Evolutionary conservation across 2,329 filamentous ascomycete genomes (phyloP).

Genomic region (Blastomyces parvus): DNA sequence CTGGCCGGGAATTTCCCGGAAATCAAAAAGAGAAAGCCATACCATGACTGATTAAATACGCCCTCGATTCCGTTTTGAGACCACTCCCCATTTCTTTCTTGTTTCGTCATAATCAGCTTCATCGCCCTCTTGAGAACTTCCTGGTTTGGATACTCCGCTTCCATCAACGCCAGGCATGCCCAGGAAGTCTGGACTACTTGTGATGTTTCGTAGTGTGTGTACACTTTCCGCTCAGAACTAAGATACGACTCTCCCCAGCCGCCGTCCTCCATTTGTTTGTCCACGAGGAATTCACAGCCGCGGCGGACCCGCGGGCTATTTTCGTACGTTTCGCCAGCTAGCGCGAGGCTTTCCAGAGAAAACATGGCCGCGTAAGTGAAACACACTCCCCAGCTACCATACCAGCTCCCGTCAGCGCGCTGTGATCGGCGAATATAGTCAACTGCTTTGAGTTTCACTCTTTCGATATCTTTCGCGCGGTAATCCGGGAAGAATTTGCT

Average conservation of each 20-base stretch:
- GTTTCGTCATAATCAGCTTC: slow-evolving; percentile 71
- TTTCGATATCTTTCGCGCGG: slow-evolving; percentile 61
- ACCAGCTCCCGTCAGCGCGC: slow-evolving; percentile 81
- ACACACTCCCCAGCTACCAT: slow-evolving; percentile 95
- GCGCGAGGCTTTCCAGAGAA: slow-evolving; percentile 74
- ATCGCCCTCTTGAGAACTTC: slow-evolving; percentile 65
- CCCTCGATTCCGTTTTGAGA: slow-evolving; percentile 91
- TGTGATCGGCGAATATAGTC: slow-evolving; percentile 75
- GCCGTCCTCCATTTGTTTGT: slow-evolving; percentile 76
- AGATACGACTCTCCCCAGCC: slow-evolving; percentile 95
- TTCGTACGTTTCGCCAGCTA: slow-evolving; percentile 69
- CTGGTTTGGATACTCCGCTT: slow-evolving; percentile 69
- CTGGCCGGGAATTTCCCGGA: too few species aligned
- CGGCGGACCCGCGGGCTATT: slow-evolving; percentile 61
- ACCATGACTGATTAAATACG: slow-evolving; percentile 97
- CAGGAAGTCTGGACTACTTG: slow-evolving; percentile 94
- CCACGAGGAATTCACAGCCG: slow-evolving; percentile 77
- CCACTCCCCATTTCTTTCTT: slow-evolving; percentile 89
- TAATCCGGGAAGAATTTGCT: slow-evolving; percentile 72
- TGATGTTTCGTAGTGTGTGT: slow-evolving; percentile 65
- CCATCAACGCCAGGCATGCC: slow-evolving; percentile 72
- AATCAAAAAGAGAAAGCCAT: slow-evolving; percentile 27
- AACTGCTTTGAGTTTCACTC: slow-evolving; percentile 63
- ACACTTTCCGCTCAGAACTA: slow-evolving; percentile 68
- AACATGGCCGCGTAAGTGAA: slow-evolving; percentile 98